phyloP scores from a whole-genome alignment of 768 basidiomycete species.

The Tephrocybe sp. region DNA sequence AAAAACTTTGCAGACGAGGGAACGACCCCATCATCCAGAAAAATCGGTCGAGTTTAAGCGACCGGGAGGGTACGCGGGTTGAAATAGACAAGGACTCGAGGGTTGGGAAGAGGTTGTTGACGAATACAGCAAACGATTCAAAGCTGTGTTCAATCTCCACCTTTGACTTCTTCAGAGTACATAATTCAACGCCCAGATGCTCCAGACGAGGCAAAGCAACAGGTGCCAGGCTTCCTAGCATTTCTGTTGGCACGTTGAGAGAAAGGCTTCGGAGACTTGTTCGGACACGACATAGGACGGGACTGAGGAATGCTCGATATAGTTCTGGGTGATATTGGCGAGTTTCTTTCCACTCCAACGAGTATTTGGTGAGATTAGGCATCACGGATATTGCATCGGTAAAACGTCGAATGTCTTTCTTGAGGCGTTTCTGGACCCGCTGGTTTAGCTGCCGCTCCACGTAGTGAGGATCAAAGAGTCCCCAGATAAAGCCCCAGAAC shows the following conservation, averaged over 20 bases:
- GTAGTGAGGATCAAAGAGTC: constrained; percentile 29
- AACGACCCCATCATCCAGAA: constrained; percentile 37
- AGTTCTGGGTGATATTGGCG: constrained; percentile 33
- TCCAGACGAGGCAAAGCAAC: constrained; percentile 35
- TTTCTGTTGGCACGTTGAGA: constrained; percentile 39
- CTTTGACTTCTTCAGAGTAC: constrained; percentile 27
- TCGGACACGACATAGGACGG: constrained; percentile 33
- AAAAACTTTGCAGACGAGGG: constrained; percentile 35
- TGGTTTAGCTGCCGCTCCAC: constrained; percentile 31
- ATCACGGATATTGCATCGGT: constrained; percentile 32
- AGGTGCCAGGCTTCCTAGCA: constrained; percentile 31
- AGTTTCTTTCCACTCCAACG: constrained; percentile 39
- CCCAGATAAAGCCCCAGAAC: constrained; percentile 24
- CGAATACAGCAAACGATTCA: constrained; percentile 43
- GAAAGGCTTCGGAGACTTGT: constrained; percentile 30
- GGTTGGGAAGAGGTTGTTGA: constrained; percentile 40
- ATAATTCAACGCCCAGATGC: constrained; percentile 34
- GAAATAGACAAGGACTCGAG: constrained; percentile 36
- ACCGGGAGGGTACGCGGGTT: constrained; percentile 34
- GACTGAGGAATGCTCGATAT: constrained; percentile 35
- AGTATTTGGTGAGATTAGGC: constrained; percentile 34
- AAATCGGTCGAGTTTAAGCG: constrained; percentile 39
- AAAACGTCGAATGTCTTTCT: constrained; percentile 35
- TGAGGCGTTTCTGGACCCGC: constrained; percentile 32
- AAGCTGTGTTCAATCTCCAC: constrained; percentile 34